Evolutionary conservation across 495 filamentous ascomycete species (phyloP), one percentile per base, ranked within the genome.

Genomic region (Filosporella fistucella): DNA sequence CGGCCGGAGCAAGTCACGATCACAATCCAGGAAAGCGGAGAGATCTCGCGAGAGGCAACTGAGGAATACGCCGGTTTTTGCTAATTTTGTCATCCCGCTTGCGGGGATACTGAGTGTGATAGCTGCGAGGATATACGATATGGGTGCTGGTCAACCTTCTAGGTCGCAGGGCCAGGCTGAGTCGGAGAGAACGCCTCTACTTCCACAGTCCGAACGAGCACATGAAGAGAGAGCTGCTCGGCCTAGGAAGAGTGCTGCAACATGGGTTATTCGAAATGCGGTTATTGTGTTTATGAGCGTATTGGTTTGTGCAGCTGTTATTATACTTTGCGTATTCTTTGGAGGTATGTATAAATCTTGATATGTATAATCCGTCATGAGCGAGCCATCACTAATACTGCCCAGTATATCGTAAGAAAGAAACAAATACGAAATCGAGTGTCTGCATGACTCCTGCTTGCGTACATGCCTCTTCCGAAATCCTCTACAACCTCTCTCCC

Each of bases 401-500:
- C 40, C 2, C 42, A 34, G 25, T 46, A 18, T 11, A 25, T 18
- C 25, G 20, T 14, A 17, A 28, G 16, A 34, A 17, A 1, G 12
- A 40, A 5, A 44, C 48, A 25, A 42, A 29, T 4, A 14, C 41
- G 17, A 49, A 52, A 45, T 22, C 51, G 18, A 34, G 6, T 10
- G 45, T 71, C 1, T 86, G 82, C 60, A 57, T 75, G 21, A 78
- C 80, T 8, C 75, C 79, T 20, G 74, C 77, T 53, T 89, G 85
- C 60, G 68, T 88, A 11, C 78, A 85, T 45, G 83, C 82, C 20
- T 72, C 85, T 6, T 82, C 84, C 17, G 75, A 80, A 43, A 76
- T 88, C 25, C 71, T 89, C 7, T 75, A 78, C 49, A 85, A 81
- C 51, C 65, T 88, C 23, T 76, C 82, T 14, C 78, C 84, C n/a